Evolutionary conservation across 2,329 filamentous ascomycete genomes (phyloP).

Genomic region (Stachybotrys echinatus): DNA sequence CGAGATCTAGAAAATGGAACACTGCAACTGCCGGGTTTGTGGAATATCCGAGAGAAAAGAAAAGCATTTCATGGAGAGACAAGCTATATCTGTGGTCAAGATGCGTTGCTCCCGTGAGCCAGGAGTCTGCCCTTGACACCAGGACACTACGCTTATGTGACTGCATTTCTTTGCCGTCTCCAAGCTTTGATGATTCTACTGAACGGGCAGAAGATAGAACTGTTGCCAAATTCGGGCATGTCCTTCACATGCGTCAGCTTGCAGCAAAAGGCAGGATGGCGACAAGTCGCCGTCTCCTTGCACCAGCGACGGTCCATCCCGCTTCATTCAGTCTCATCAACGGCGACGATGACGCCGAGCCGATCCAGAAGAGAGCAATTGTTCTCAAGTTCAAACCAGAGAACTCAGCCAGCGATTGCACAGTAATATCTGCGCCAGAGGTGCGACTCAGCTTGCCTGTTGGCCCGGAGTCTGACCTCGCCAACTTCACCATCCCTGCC

Average conservation of each 20-base stretch:
- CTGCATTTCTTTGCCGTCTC: not conserved
- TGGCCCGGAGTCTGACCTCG: constrained; percentile 17
- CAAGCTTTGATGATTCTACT: not conserved
- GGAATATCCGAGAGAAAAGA: constrained; percentile 20
- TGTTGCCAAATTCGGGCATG: constrained; percentile 43
- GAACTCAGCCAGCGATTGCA: constrained; percentile 1
- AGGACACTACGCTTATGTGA: not conserved
- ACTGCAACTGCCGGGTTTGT: constrained; percentile 10
- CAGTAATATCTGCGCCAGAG: constrained; percentile 8
- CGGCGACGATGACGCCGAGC: constrained; percentile 19
- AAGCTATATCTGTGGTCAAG: constrained; percentile 25
- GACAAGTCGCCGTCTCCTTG: constrained; percentile 32
- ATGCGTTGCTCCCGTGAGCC: constrained; percentile 14
- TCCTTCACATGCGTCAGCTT: constrained; percentile 32
- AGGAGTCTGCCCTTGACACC: not conserved
- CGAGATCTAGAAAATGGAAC: constrained; percentile 2
- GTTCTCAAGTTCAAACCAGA: constrained; percentile 42
- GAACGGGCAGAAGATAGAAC: not conserved
- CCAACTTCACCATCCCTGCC: constrained; percentile 18
- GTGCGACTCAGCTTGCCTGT: constrained; percentile 26
- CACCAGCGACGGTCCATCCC: constrained; percentile 42
- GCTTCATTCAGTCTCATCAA: constrained; percentile 32
- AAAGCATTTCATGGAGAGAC: constrained; percentile 28
- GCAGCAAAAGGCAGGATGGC: constrained; percentile 1
- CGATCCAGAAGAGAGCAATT: constrained; percentile 24